Percentiles rank a stretch among this genome's conserved stretches.
Evolutionary conservation across 768 basidiomycete species (phyloP).

Genomic region (Lactarius trivialis): DNA sequence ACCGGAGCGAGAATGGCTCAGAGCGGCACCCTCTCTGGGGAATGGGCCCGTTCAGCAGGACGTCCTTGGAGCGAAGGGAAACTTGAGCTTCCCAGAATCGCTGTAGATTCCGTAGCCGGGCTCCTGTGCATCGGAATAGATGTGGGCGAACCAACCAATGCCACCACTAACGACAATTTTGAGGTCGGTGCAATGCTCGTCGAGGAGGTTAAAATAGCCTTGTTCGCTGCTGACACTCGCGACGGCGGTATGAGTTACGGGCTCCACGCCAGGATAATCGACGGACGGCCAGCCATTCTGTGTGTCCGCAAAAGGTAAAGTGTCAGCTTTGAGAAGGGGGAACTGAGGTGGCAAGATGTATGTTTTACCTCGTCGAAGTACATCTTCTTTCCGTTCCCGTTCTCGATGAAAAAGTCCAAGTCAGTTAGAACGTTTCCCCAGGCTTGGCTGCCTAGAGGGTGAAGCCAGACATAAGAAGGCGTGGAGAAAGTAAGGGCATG

Average conservation of each 20-base stretch:
- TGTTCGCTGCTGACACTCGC: slow-evolving; percentile 33
- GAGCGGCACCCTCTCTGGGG: not conserved
- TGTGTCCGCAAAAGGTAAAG: not conserved
- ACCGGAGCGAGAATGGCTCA: not conserved
- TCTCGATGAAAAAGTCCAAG: slow-evolving; percentile 56
- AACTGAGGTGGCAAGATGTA: slow-evolving; percentile 5
- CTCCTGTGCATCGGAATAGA: slow-evolving; percentile 59
- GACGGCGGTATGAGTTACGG: slow-evolving; percentile 59
- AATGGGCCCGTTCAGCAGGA: slow-evolving; percentile 40
- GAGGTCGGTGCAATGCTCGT: slow-evolving; percentile 54
- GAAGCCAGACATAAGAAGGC: not conserved
- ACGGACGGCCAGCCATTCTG: slow-evolving; percentile 75
- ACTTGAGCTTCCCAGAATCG: slow-evolving; percentile 44
- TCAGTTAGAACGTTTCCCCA: slow-evolving; percentile 58
- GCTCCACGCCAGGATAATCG: slow-evolving; percentile 51
- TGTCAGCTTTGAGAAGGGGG: not conserved
- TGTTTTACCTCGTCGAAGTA: slow-evolving; percentile 56
- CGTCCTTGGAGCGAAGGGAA: slow-evolving; percentile 57
- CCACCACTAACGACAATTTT: slow-evolving; percentile 56
- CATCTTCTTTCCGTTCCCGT: slow-evolving; percentile 64
- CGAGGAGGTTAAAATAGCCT: slow-evolving; percentile 59
- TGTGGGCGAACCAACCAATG: slow-evolving; percentile 78
- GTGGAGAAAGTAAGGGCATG: slow-evolving; percentile 11
- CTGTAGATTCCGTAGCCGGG: slow-evolving; percentile 69
- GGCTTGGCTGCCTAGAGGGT: slow-evolving; percentile 41